phyloP scores from a whole-genome alignment of 148 eudicot species.

The Nyssa sinensis region DNA sequence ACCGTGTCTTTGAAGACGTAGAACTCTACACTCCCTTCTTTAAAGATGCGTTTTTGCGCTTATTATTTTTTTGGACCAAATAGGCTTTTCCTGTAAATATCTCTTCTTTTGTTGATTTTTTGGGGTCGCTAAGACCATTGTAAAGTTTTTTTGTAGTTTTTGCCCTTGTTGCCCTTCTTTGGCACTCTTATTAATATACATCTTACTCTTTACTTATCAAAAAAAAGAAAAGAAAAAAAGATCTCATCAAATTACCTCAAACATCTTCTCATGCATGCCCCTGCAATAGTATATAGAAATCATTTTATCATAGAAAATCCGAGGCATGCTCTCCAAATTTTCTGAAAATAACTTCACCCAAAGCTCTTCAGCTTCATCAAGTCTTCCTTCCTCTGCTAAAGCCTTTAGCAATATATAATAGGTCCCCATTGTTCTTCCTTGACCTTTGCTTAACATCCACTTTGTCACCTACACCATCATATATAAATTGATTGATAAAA shows the following conservation, averaged over 20 bases:
- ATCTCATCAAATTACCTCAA: slow-evolving; percentile 63
- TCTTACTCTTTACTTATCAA: too few species aligned
- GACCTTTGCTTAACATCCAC: slow-evolving; percentile 99
- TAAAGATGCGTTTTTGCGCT: too few species aligned
- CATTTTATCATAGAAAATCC: slow-evolving; percentile 82
- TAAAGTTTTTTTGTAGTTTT: too few species aligned
- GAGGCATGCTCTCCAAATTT: slow-evolving; percentile 85
- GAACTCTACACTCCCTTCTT: too few species aligned
- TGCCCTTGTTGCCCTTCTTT: too few species aligned
- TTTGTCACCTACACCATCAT: slow-evolving; percentile 65
- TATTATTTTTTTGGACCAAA: too few species aligned
- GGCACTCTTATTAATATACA: too few species aligned
- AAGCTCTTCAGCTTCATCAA: slow-evolving; percentile 91
- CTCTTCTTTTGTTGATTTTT: too few species aligned
- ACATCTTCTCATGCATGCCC: slow-evolving; percentile 83
- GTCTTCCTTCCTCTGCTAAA: slow-evolving; percentile 79
- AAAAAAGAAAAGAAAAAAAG: too few species aligned
- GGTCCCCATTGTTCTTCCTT: slow-evolving; percentile 95
- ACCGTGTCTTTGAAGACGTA: too few species aligned
- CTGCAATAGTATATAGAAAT: slow-evolving; percentile 58
- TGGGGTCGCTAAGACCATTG: too few species aligned
- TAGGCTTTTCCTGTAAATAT: too few species aligned
- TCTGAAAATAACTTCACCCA: slow-evolving; percentile 71
- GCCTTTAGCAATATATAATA: slow-evolving; percentile 74
- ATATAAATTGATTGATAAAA: not conserved